phyloP scores from a whole-genome alignment of 805 yeast genomes.

The Candida verbasci region DNA sequence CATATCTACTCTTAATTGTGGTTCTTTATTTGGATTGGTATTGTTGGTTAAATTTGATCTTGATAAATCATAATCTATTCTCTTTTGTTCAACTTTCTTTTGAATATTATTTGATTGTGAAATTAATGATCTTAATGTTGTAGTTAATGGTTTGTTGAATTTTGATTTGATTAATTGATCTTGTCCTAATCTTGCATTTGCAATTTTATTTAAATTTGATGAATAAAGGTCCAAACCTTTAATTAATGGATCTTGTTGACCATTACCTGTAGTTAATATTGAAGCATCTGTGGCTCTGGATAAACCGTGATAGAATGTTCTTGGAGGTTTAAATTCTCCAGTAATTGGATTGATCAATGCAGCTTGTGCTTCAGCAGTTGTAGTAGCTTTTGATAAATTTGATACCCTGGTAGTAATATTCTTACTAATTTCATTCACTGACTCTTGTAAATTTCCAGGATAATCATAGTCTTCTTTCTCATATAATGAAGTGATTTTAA shows the following conservation, averaged over 20 bases:
- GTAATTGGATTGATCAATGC: conserved; percentile 45
- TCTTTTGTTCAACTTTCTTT: conserved; percentile 68
- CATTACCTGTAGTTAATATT: conserved; percentile 34
- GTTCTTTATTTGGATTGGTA: conserved; percentile 51
- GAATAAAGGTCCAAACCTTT: conserved; percentile 65
- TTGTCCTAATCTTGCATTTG: conserved; percentile 78
- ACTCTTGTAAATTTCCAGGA: conserved; percentile 71
- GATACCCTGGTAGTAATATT: conserved; percentile 59
- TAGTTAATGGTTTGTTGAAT: conserved; percentile 63
- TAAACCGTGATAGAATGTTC: conserved; percentile 78
- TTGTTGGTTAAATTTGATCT: conserved; percentile 43
- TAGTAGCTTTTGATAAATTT: conserved; percentile 65
- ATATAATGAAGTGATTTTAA: conserved; percentile 47
- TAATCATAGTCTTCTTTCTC: conserved; percentile 80
- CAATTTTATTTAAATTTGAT: conserved; percentile 66
- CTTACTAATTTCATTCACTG: conserved; percentile 69
- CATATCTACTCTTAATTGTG: conserved; percentile 68
- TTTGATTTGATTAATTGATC: conserved; percentile 67
- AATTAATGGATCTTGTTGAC: conserved; percentile 46
- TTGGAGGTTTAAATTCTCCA: conserved; percentile 55
- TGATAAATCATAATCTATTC: conserved; percentile 77
- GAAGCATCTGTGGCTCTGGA: conserved; percentile 68
- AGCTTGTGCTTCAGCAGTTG: conserved; percentile 80
- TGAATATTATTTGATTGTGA: conserved; percentile 65
- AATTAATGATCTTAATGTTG: conserved; percentile 57